A percentile compares a stretch with the other conserved stretches of the same genome.
Conservation (phyloP, 257 asterid species). For the Nicotiana sylvestris region DNA sequence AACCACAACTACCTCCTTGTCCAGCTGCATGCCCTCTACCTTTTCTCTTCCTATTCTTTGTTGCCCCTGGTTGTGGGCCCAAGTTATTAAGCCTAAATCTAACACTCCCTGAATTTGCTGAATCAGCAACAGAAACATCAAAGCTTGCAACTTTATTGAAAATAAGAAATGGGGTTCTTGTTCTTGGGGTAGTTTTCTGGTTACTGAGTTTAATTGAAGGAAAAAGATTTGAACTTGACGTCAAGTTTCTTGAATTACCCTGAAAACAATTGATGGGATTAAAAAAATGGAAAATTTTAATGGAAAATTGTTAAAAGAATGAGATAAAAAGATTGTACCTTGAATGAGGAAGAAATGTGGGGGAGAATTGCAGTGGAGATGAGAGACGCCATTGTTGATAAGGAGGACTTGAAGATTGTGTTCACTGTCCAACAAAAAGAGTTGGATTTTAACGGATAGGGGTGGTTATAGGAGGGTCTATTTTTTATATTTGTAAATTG, state of each 20-base stretch:
- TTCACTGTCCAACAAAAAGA: not conserved
- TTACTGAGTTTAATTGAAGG: conserved; percentile 33
- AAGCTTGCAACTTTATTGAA: conserved; percentile 19
- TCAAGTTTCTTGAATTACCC: conserved; percentile 58
- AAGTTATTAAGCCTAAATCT: conserved; percentile 74
- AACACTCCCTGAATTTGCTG: conserved; percentile 6
- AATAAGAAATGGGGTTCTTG: conserved; percentile 30
- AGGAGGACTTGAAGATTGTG: conserved; percentile 10
- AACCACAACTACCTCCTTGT: conserved; percentile 94
- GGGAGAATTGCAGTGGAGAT: conserved; percentile 40
- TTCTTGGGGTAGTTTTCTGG: conserved; percentile 23
- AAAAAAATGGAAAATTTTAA: not conserved
- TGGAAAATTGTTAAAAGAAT: not conserved
- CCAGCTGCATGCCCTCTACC: conserved; percentile 98
- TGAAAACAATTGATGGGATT: conserved; percentile 8
- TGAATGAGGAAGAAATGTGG: conserved; percentile 33
- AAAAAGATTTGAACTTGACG: conserved; percentile 34
- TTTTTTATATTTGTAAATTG: not conserved
- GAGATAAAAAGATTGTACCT: conserved; percentile 34
- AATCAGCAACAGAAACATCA: conserved; percentile 14
- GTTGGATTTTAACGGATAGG: conserved; percentile 20
- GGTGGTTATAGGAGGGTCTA: not conserved
- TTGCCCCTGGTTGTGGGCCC: conserved; percentile 79
- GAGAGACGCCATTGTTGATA: conserved; percentile 50
- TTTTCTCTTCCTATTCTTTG: conserved; percentile 76